These are phyloP conservation scores for Neltuma alba DNA, from an alignment of 306 rosid genomes.

Conservation along the genomic window DNA sequence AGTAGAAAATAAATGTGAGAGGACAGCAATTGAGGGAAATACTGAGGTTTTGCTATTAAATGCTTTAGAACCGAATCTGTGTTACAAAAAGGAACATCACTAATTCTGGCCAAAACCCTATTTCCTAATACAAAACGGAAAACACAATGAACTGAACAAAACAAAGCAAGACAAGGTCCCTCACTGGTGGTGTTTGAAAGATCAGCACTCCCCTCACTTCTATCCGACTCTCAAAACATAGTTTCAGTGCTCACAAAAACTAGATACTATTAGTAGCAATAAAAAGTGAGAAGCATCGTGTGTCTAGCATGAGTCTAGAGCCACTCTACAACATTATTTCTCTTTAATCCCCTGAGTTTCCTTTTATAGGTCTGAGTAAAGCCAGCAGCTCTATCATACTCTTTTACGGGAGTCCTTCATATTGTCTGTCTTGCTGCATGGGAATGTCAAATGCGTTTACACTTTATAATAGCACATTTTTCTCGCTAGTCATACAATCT, in stretches of 20 bases:
- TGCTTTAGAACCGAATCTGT: neutral
- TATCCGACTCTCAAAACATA: neutral
- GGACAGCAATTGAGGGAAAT: neutral
- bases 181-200: neutral
- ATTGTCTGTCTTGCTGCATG: slow-evolving; percentile 29
- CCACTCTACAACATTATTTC: neutral
- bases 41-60: neutral
- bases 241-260: neutral
- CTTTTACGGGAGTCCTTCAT: slow-evolving; percentile 5
- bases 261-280: neutral
- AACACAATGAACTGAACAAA: neutral
- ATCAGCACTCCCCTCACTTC: neutral
- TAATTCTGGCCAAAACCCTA: neutral
- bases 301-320: neutral
- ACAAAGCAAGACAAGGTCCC: neutral
- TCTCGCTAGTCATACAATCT: slow-evolving; percentile 30
- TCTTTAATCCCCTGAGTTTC: neutral
- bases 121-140: neutral
- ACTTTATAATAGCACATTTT: slow-evolving; percentile 22
- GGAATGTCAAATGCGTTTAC: slow-evolving; percentile 29
- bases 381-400: neutral
- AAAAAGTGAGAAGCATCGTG: neutral
- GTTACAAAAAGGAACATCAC: neutral
- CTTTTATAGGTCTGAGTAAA: neutral
- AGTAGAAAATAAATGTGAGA: neutral